Evolutionary conservation across 2,329 filamentous ascomycete genomes (phyloP).

Genomic region (Claviceps quebecensis): DNA sequence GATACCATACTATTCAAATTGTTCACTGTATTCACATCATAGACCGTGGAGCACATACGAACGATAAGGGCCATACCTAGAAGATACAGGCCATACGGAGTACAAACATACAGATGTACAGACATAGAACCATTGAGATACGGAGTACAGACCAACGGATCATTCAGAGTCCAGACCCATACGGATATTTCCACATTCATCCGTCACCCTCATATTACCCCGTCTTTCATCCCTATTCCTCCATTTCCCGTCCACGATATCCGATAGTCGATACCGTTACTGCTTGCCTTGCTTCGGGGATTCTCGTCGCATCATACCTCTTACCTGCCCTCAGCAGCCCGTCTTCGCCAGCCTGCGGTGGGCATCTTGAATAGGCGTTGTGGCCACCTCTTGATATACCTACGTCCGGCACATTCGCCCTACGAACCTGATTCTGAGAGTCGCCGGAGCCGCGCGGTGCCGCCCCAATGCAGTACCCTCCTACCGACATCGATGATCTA

Average conservation of each 20-base stretch:
- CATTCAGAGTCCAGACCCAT: neutral
- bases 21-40: too few species aligned
- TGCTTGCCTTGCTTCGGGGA: neutral
- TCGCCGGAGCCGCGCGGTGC: neutral
- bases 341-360: neutral
- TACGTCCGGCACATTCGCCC: neutral
- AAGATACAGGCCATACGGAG: too few species aligned
- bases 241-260: neutral
- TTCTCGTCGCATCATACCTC: neutral
- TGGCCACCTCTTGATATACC: too few species aligned
- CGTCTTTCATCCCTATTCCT: neutral
- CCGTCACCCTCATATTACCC: neutral
- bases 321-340: neutral
- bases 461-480: slow-evolving; percentile 14
- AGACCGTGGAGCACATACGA: too few species aligned
- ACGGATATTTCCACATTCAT: neutral
- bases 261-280: neutral
- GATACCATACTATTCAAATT: neutral
- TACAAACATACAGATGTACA: too few species aligned
- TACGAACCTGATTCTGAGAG: neutral
- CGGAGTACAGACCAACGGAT: too few species aligned
- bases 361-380: too few species aligned
- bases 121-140: too few species aligned
- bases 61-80: too few species aligned
- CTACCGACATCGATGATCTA: slow-evolving; percentile 14